These are phyloP conservation scores for Scalesia atractyloides DNA, from an alignment of 129 eudicot genomes.

Conservation along the genomic window DNA sequence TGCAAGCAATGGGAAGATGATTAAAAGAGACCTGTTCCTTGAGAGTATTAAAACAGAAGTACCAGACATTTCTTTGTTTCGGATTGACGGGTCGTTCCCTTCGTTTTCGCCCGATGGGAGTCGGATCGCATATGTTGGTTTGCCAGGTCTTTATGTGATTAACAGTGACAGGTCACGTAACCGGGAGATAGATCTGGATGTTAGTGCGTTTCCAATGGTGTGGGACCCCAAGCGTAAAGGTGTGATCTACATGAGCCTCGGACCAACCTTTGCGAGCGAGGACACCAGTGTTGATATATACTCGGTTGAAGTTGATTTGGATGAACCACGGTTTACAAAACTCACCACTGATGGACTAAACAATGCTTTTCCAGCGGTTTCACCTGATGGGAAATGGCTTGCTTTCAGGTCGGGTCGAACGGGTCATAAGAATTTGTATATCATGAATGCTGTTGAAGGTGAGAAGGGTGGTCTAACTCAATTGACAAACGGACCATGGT, in stretches of 20 bases:
- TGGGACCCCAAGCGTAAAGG: slow-evolving; percentile 80
- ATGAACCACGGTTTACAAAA: slow-evolving; percentile 39
- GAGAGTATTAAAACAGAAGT: slow-evolving; percentile 50
- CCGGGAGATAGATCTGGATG: slow-evolving; percentile 33
- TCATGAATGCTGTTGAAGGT: slow-evolving; percentile 75
- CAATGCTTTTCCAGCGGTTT: slow-evolving; percentile 87
- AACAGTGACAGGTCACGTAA: slow-evolving; percentile 68
- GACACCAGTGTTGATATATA: slow-evolving; percentile 64
- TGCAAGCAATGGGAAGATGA: slow-evolving; percentile 22
- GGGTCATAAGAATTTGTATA: slow-evolving; percentile 80
- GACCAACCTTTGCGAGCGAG: slow-evolving; percentile 74
- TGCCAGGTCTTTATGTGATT: slow-evolving; percentile 69
- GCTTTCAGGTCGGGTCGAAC: slow-evolving; percentile 83
- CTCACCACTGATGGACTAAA: slow-evolving; percentile 68
- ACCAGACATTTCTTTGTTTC: slow-evolving; percentile 53
- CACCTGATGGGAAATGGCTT: slow-evolving; percentile 89
- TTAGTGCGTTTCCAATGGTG: slow-evolving; percentile 56
- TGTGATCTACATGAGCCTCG: slow-evolving; percentile 73
- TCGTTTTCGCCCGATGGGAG: slow-evolving; percentile 76
- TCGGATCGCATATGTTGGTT: slow-evolving; percentile 58
- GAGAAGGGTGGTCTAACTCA: slow-evolving; percentile 26
- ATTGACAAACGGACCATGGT: slow-evolving; percentile 69
- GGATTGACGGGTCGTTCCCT: slow-evolving; percentile 85
- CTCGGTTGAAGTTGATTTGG: slow-evolving; percentile 60
- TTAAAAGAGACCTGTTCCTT: slow-evolving; percentile 44